phyloP scores from a whole-genome alignment of 306 rosid species.

The Betula pendula region DNA sequence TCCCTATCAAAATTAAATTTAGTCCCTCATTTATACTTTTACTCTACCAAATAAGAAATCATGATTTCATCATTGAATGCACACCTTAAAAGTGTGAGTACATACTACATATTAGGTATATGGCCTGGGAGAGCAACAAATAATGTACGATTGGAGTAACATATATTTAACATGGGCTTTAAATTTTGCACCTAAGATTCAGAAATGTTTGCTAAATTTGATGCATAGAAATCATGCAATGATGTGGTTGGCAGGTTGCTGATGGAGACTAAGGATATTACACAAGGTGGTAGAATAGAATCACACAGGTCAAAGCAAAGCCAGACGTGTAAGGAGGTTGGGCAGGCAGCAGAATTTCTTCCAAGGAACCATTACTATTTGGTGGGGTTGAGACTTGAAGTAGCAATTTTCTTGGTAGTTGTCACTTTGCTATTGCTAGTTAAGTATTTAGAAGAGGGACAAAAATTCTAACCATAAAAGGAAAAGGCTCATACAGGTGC shows the following conservation, averaged over 20 bases:
- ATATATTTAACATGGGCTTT: not conserved
- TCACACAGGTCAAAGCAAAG: not conserved
- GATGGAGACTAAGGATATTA: no score
- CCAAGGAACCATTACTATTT: not conserved
- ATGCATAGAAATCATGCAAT: not conserved
- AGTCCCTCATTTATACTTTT: no score
- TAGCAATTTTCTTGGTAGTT: not conserved
- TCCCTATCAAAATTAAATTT: no score
- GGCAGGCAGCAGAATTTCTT: not conserved
- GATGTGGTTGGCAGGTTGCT: no score
- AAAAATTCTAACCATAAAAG: not conserved
- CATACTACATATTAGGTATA: not conserved
- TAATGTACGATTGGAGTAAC: not conserved
- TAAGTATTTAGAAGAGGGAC: not conserved
- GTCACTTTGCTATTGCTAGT: not conserved
- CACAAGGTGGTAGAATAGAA: no score
- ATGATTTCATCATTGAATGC: no score
- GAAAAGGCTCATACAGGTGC: no score
- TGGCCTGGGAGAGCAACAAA: not conserved
- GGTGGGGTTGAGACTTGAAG: not conserved
- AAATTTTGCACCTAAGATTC: slow-evolving; percentile 8
- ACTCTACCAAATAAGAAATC: no score
- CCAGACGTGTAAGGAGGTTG: not conserved
- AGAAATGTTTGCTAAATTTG: not conserved
- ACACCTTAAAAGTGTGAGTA: not conserved